Conservation (phyloP, 176 grass and related monocot genomes). For the Urochloa ruziziensis region DNA sequence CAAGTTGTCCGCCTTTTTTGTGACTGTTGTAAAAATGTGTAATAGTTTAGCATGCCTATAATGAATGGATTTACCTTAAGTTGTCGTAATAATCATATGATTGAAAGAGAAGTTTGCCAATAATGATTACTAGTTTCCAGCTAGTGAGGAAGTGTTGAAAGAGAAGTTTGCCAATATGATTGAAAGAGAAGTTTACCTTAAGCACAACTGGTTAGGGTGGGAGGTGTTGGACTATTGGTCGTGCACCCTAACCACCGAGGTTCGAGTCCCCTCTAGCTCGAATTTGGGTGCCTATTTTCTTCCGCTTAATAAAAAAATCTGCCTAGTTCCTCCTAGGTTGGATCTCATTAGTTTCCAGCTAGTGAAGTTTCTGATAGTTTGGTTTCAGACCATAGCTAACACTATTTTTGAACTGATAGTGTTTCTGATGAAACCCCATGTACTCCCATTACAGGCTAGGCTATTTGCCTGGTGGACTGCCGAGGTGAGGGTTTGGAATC, state of each 20-base stretch:
- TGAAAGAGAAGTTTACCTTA: no score
- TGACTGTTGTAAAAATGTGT: not conserved
- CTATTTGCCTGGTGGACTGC: constrained; percentile 6
- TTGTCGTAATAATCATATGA: not conserved
- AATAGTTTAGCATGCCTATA: not conserved
- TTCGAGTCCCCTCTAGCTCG: no score
- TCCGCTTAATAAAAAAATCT: no score
- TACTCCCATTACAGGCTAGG: constrained; percentile 10
- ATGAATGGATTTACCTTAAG: not conserved
- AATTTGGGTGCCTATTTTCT: no score
- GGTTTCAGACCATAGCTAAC: not conserved
- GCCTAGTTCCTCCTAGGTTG: no score
- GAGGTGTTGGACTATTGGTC: no score
- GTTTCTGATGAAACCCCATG: constrained; percentile 15
- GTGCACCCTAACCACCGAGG: no score
- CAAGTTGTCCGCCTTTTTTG: not conserved
- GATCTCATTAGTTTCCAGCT: no score
- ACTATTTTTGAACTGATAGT: not conserved
- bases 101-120: not conserved
- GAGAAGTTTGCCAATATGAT: no score
- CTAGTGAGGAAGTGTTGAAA: no score
- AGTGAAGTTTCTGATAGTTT: constrained; percentile 24
- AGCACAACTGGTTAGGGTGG: no score
- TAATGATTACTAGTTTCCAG: not conserved
- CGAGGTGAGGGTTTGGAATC: constrained; percentile 37